These are phyloP conservation scores for Senna tora DNA, from an alignment of 306 rosid species.

Conservation along the genomic window DNA sequence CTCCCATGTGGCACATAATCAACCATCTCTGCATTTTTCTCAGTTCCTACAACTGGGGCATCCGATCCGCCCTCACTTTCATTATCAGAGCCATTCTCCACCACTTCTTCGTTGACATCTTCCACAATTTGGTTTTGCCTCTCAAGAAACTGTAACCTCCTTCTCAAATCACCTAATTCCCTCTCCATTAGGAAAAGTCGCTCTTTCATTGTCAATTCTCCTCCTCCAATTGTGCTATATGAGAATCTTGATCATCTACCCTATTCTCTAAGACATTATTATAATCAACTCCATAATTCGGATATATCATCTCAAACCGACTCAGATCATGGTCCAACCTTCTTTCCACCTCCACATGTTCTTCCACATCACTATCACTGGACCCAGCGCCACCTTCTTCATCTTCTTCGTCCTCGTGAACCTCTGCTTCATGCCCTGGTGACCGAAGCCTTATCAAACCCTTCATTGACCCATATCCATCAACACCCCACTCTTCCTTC, in stretches of 20 bases:
- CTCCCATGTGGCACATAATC: constrained; percentile 48
- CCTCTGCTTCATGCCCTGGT: constrained; percentile 61
- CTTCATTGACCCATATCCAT: constrained; percentile 96
- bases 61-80: constrained; percentile 60
- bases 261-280: constrained; percentile 78
- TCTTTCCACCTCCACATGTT: constrained; percentile 91
- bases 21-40: constrained; percentile 50
- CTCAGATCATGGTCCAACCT: constrained; percentile 94
- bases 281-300: constrained; percentile 76
- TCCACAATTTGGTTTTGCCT: constrained; percentile 51
- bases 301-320: constrained; percentile 87
- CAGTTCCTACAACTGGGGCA: constrained; percentile 47
- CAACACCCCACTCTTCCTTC: constrained; percentile 96
- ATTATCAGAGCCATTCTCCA: constrained; percentile 55
- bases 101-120: constrained; percentile 71
- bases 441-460: constrained; percentile 86
- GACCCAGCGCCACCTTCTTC: constrained; percentile 69
- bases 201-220: constrained; percentile 93
- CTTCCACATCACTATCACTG: constrained; percentile 87
- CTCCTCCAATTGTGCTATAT: constrained; percentile 89
- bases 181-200: constrained; percentile 87
- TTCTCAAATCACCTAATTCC: constrained; percentile 72
- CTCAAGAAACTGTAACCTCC: constrained; percentile 70
- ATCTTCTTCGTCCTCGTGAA: constrained; percentile 55
- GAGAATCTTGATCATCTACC: constrained; percentile 96